Conservation (phyloP, 116 monocot genomes). For the Zostera marina region DNA sequence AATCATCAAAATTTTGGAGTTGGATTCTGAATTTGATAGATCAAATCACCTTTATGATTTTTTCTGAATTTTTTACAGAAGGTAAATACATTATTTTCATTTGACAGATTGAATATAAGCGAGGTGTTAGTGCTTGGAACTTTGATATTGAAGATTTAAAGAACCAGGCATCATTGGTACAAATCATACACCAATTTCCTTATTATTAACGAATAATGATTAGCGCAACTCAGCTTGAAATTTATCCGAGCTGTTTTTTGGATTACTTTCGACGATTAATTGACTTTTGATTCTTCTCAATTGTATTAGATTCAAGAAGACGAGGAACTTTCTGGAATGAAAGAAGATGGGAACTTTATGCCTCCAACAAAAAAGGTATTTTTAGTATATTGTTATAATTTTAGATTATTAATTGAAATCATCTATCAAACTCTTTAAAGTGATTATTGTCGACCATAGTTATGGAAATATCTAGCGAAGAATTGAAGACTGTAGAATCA, state of each 20-base stretch:
- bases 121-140: slow-evolving; percentile 99
- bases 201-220: background rate
- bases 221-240: background rate
- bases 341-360: slow-evolving; percentile 37
- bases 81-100: background rate
- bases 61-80: background rate
- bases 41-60: background rate
- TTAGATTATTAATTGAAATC: background rate
- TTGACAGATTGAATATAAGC: slow-evolving; percentile 78
- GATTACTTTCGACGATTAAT: background rate
- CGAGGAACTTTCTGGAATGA: slow-evolving; percentile 47
- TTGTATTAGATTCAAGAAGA: slow-evolving; percentile 74
- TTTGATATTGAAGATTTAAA: slow-evolving; percentile 96
- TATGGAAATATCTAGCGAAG: background rate
- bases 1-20: no score
- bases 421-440: background rate
- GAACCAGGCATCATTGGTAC: slow-evolving; percentile 88
- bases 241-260: slow-evolving; percentile 1
- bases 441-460: background rate
- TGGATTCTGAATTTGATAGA: no score
- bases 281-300: background rate
- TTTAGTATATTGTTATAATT: background rate
- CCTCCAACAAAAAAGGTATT: slow-evolving; percentile 28
- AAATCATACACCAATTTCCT: background rate
- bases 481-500: slow-evolving; percentile 2